Base-by-base conservation (phyloP, 805 yeast species). In the Yarrowia sp. region DNA sequence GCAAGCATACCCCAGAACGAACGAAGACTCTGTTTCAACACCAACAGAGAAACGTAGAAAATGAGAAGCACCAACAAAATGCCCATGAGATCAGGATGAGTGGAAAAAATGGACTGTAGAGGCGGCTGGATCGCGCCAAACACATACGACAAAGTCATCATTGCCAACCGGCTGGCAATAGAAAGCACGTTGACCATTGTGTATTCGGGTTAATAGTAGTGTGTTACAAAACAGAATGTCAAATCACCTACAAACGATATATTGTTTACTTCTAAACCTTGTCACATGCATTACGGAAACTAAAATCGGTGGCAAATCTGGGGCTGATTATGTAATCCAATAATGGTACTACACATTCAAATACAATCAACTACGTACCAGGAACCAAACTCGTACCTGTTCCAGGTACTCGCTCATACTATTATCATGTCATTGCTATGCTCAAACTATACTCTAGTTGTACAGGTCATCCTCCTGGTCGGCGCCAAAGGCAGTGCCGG, bases 391-490 rank as follows among this genome's bases (percentile, higher is more conserved):
- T n/a, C n/a, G n/a, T n/a, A n/a, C n/a, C n/a, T n/a, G n/a, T n/a
- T n/a, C n/a, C n/a, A n/a, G n/a, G n/a, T n/a, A n/a, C n/a, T 26
- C 30, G 30, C 8, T 26, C 38, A 33, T 33, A 12, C 17, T 33
- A 33, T 33, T 33, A 33, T 33, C 38, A 33, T 33, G 38, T 33
- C 38, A 32, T 33, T 14, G 17, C 38, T 33, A 33, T 33, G 35
- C 61, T 28, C 43, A 35, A 35, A 17, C 30, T 24, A 33, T 19
- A 12, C 30, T 58, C 63, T 75, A 82, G 77, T 81, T 83, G 76
- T 87, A 87, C 73, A 87, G 80, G 74, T 87, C 90, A 67, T 83
- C 88, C 65, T 82, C 88, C 58, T 79, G 84, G 59, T 80, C 85
- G 56, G 72, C 77, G 59, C 81, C 83, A 62, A 81, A 79, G 32